A percentile compares a stretch with the other conserved stretches of the same genome.
Evolutionary conservation across 768 basidiomycete genomes (phyloP).

Genomic region (Rhodotorula babjevae): DNA sequence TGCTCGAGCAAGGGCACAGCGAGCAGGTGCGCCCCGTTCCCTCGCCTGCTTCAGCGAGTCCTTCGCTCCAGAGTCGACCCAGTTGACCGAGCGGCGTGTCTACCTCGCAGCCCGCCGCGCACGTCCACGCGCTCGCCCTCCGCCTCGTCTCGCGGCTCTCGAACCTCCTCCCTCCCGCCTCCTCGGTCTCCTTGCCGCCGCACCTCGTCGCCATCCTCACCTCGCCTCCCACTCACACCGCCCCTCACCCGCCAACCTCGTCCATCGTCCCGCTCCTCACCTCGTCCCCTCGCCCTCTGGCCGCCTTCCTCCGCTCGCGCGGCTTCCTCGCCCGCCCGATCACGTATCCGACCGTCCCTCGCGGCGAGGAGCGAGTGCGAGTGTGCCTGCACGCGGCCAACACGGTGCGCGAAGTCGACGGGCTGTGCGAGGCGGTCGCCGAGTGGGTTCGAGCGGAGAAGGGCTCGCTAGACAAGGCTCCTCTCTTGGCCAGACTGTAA

Average conservation of each 20-base stretch:
- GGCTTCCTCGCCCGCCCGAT: constrained; percentile 50
- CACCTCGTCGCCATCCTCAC: constrained; percentile 45
- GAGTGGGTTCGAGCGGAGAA: constrained; percentile 41
- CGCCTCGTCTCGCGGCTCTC: constrained; percentile 36
- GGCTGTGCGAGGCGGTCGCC: constrained; percentile 54
- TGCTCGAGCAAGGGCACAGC: constrained; percentile 65
- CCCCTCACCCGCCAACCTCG: constrained; percentile 48
- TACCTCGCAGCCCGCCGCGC: constrained; percentile 3
- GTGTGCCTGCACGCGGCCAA: constrained; percentile 82
- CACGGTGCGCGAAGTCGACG: constrained; percentile 59
- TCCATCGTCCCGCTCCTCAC: constrained; percentile 86
- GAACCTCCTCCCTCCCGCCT: constrained; percentile 42
- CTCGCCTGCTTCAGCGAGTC: too few relatives aligned
- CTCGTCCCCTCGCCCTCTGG: constrained; percentile 66
- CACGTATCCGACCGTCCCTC: constrained; percentile 74
- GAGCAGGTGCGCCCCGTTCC: constrained; percentile 24
- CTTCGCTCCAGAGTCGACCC: neutral
- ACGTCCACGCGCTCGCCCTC: constrained; percentile 31
- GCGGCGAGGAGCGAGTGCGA: constrained; percentile 74
- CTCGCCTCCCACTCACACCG: neutral
- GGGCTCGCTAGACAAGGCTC: neutral
- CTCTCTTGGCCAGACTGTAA: neutral
- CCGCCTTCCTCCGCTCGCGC: constrained; percentile 56
- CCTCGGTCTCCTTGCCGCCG: constrained; percentile 47
- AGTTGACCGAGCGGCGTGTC: too few relatives aligned